A percentile compares a stretch with the other conserved stretches of the same genome.
Evolutionary conservation across 2,329 filamentous ascomycete species (phyloP).

Genomic region (Scedosporium dehoogii): DNA sequence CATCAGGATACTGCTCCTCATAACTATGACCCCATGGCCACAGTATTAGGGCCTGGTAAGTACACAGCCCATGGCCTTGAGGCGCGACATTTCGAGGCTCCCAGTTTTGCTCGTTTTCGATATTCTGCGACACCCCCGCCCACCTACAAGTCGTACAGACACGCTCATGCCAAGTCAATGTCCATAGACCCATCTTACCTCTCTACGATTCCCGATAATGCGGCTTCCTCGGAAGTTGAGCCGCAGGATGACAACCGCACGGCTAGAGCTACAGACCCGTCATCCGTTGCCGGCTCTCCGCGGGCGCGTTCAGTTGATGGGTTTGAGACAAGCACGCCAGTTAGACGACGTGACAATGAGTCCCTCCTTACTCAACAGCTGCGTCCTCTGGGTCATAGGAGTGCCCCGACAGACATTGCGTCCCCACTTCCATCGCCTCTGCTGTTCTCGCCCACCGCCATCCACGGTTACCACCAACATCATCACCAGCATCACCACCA

Average conservation of each 20-base stretch:
- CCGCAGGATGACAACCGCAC: conserved; percentile 52
- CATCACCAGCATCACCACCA: not conserved
- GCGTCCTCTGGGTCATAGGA: not conserved
- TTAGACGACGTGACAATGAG: not conserved
- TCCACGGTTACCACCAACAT: conserved; percentile 2
- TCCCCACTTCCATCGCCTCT: not conserved
- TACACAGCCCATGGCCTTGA: not conserved
- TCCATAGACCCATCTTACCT: conserved; percentile 5
- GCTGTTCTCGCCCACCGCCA: not conserved
- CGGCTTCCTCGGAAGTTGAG: conserved; percentile 47
- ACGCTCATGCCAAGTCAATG: conserved; percentile 5
- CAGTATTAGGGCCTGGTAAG: conserved; percentile 4
- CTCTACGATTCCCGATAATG: conserved; percentile 27
- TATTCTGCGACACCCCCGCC: conserved; percentile 3
- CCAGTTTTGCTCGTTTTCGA: conserved; percentile 2
- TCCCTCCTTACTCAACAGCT: conserved; percentile 4
- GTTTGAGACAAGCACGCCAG: not conserved
- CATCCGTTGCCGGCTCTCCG: not conserved
- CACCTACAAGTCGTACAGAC: conserved; percentile 1
- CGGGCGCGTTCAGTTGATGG: conserved; percentile 3
- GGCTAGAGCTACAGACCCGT: not conserved
- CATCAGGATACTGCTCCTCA: conserved; percentile 28
- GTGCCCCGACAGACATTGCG: not conserved
- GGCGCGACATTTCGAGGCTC: conserved; percentile 7
- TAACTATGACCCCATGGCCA: conserved; percentile 11